Evolutionary conservation across 768 basidiomycete species (phyloP).

Genomic region (Paxillus ammoniavirescens): DNA sequence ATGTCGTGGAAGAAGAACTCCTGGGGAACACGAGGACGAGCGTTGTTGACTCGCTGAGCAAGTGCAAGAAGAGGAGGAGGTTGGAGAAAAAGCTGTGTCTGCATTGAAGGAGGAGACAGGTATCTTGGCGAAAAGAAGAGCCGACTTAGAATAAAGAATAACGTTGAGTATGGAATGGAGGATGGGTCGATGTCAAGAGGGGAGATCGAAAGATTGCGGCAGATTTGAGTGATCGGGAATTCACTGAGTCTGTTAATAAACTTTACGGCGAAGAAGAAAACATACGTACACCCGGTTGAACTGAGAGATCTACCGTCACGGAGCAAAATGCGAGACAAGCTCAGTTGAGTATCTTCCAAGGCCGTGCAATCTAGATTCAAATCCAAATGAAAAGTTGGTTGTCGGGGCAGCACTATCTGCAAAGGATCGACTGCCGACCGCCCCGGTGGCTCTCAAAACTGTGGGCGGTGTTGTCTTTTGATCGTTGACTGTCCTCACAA

Average conservation of each 20-base stretch:
- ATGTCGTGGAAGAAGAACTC: slow-evolving; percentile 24
- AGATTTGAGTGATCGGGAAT: slow-evolving; percentile 25
- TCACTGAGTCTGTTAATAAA: slow-evolving; percentile 24
- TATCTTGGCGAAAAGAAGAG: slow-evolving; percentile 9
- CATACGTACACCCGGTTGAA: slow-evolving; percentile 20
- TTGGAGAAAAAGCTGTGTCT: slow-evolving; percentile 25
- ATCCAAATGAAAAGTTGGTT: neutral
- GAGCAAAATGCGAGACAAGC: slow-evolving; percentile 1
- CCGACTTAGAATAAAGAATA: slow-evolving; percentile 18
- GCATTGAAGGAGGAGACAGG: slow-evolving; percentile 18
- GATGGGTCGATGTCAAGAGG: slow-evolving; percentile 11
- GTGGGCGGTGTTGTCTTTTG: neutral
- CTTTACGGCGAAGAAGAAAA: slow-evolving; percentile 25
- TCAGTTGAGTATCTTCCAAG: slow-evolving; percentile 1
- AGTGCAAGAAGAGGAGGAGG: slow-evolving; percentile 24
- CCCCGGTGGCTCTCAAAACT: neutral
- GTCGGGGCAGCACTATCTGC: neutral
- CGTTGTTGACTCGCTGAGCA: neutral
- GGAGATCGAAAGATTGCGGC: slow-evolving; percentile 12
- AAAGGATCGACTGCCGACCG: neutral
- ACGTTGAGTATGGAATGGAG: slow-evolving; percentile 15
- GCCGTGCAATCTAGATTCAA: neutral
- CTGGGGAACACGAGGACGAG: slow-evolving; percentile 13
- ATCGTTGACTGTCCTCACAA: neutral
- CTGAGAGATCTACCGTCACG: slow-evolving; percentile 2